Evolutionary conservation across 495 filamentous ascomycete genomes (phyloP).

Genomic region (Corynascus novoguineensis): DNA sequence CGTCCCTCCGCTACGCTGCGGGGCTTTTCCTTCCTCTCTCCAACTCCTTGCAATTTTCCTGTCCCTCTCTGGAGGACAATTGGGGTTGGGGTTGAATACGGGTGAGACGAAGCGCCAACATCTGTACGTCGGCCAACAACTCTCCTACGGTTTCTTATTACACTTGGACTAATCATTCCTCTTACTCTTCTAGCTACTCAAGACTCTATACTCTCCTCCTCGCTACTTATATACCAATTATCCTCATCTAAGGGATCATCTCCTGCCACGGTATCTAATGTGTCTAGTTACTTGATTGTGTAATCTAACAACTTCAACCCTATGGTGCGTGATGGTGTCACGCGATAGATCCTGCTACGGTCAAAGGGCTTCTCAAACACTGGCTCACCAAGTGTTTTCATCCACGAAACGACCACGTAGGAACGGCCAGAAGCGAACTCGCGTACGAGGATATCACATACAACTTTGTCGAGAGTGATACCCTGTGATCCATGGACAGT

Average conservation of each 20-base stretch:
- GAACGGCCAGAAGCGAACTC: neutral
- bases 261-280: neutral
- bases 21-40: conserved; percentile 11
- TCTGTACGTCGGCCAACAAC: conserved; percentile 3
- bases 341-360: conserved; percentile 1
- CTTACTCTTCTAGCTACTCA: neutral
- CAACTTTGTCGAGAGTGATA: conserved; percentile 83
- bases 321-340: neutral
- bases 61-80: conserved; percentile 7
- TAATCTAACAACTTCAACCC: neutral
- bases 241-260: neutral
- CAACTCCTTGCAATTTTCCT: conserved; percentile 7
- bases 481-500: conserved; percentile 94
- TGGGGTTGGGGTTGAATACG: neutral
- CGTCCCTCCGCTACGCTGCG: conserved; percentile 7
- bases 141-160: neutral
- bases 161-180: neutral
- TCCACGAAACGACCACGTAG: neutral
- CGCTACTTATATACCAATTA: neutral
- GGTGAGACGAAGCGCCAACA: conserved; percentile 7
- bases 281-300: neutral
- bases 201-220: neutral
- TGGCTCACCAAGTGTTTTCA: neutral
- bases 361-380: neutral
- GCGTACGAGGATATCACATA: conserved; percentile 25